These are phyloP conservation scores for Phytophthora cryptogea DNA, from an alignment of 352 stramenopile genomes.

Conservation along the genomic window DNA sequence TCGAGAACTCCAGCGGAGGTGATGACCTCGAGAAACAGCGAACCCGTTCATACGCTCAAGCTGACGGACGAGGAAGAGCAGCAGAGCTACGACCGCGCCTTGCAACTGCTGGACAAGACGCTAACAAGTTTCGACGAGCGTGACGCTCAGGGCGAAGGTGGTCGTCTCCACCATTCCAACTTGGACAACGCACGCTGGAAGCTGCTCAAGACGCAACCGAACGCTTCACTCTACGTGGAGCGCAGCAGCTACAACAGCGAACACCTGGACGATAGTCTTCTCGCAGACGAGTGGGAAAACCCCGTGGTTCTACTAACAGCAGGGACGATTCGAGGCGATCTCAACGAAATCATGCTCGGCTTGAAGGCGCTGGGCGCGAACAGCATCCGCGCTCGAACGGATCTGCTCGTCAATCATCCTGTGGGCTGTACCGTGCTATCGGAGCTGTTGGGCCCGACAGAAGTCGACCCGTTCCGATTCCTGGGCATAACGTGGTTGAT, in stretches of 20 bases:
- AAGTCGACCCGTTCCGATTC: constrained; percentile 40
- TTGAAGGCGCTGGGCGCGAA: constrained; percentile 18
- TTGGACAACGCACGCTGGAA: constrained; percentile 31
- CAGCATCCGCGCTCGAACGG: constrained; percentile 27
- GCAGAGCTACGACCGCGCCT: constrained; percentile 22
- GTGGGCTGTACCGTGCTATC: constrained; percentile 23
- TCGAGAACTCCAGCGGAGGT: not conserved
- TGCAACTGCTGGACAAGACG: constrained; percentile 34
- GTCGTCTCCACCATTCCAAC: constrained; percentile 18
- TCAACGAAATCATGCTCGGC: constrained; percentile 37
- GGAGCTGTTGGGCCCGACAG: constrained; percentile 27
- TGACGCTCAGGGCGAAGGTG: constrained; percentile 7
- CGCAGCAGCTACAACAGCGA: constrained; percentile 5
- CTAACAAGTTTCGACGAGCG: constrained; percentile 33
- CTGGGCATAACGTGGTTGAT: constrained; percentile 39
- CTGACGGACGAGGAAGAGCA: constrained; percentile 20
- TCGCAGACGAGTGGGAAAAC: constrained; percentile 21
- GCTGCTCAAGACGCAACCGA: constrained; percentile 25
- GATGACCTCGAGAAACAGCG: constrained; percentile 12
- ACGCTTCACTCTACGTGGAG: constrained; percentile 29
- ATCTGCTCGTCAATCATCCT: constrained; percentile 14
- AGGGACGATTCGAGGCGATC: constrained; percentile 26
- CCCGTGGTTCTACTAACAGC: constrained; percentile 19
- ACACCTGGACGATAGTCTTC: constrained; percentile 1
- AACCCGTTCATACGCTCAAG: constrained; percentile 12